Percentiles rank a stretch among this genome's conserved stretches.
Evolutionary conservation across 2,329 filamentous ascomycete genomes (phyloP).

Genomic region (Colletotrichum spinosum): DNA sequence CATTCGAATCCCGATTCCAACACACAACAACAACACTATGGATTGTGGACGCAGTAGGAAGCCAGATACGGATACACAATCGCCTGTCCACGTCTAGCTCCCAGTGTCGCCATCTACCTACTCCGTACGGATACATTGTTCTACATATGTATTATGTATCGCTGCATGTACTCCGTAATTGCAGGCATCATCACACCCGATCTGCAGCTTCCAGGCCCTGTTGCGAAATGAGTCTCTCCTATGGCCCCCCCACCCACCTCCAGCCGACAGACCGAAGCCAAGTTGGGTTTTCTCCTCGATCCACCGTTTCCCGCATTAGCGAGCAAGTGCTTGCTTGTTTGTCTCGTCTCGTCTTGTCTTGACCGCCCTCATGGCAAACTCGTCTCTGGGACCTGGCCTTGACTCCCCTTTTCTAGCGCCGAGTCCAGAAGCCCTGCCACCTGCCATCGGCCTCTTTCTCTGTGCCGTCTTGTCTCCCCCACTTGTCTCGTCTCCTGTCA

Average conservation of each 20-base stretch:
- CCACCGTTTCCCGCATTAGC: constrained; percentile 1
- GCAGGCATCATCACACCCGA: constrained; percentile 2
- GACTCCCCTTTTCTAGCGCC: constrained; percentile 17
- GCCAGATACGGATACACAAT: too few species aligned
- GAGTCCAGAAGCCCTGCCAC: constrained; percentile 13
- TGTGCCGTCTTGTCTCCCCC: not conserved
- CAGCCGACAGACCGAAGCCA: constrained; percentile 5
- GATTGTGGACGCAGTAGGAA: too few species aligned
- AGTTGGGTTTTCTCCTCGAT: constrained; percentile 12
- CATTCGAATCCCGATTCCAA: too few species aligned
- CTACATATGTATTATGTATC: not conserved
- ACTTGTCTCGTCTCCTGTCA: not conserved
- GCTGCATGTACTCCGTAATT: not conserved
- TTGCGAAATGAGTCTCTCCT: constrained; percentile 18
- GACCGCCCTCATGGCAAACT: not conserved
- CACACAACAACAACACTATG: too few species aligned
- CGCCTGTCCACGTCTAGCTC: too few species aligned
- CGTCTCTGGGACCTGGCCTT: not conserved
- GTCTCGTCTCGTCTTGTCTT: not conserved
- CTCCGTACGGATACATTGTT: too few species aligned
- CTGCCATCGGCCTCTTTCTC: not conserved
- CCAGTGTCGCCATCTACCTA: too few species aligned
- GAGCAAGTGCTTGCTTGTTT: constrained; percentile 10
- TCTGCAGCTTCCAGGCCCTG: constrained; percentile 6
- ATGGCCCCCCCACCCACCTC: constrained; percentile 1